Base-by-base conservation (phyloP, 768 basidiomycete genomes). In the Lepiota subincarnata region DNA sequence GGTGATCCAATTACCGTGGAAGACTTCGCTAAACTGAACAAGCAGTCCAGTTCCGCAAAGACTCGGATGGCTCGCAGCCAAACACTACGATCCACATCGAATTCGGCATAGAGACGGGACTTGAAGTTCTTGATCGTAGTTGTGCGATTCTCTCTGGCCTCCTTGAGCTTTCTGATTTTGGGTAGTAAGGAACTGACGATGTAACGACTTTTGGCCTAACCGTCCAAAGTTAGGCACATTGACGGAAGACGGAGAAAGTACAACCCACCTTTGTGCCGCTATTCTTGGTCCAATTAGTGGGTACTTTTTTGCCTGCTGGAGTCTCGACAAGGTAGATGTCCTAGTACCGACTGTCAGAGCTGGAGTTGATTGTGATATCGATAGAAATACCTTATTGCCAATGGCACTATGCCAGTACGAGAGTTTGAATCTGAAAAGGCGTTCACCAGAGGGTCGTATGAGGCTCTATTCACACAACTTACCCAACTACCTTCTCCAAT, bases 11-110 rank as follows among this genome's bases (percentile, higher is more conserved):
- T 79, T 7, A 90, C 89, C n/a, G 71, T 67, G 1, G 94, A 97
- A 0, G 92, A 80, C 67, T 92, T 95, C 4, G 96, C 89, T 43
- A 98, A 71, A 59, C 91, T 92, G 66, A 96, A 84, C 18, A 99
- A 72, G 67, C 97, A 99, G 67, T 99, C 97, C n/a, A 99, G 76
- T 70, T 99, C 95, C 6, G 97, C 88, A 46, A 96, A 79, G 13
- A 92, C 84, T 35, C 91, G 83, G 57, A 94, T 78, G 10, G 86
- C 83, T n/a, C 85, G 82, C 62, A 94, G 69, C 91, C 92, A 96
- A 13, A 87, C 70, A 12, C 80, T 75, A 40, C 90, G 84, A 63
- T 95, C 90, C 3, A 77, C 69, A 65, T 92, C 90, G 61, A 95
- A 94, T 68, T 92, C 89, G 24, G 74, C 79, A 60, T 78, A 96